Evolutionary conservation across 202 grass and related monocot species (phyloP), one percentile per base, ranked within the genome.

Genomic region (Cymbopogon flexuosus): DNA sequence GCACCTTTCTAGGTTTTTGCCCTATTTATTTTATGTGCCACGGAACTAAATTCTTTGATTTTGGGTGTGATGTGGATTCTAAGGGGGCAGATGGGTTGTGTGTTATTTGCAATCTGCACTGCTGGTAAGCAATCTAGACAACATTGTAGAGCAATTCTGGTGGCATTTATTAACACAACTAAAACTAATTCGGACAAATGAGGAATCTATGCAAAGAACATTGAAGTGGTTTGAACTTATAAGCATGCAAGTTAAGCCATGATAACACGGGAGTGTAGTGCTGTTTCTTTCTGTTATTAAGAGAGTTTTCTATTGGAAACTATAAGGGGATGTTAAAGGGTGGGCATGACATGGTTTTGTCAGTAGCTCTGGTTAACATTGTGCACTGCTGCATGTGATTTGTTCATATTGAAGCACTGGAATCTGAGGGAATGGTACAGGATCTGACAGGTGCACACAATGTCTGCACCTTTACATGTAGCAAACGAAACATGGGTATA

Each of bases 391-490:
- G 5, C 10, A 73, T 36, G 10, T n/a, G 12, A 34, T 9, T 7
- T 61, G 27, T 21, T 61, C 8, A 62, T 47, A 6, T 47, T 72
- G 40, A 5, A 24, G 68, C n/a, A 39, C 45, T 63, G 4, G 18
- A 72, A 47, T 45, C 54, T 62, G 29, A 42, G 60, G 1, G 13
- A 62, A 11, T 16, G 12, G 1, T 62, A 37, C 31, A 73, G 16
- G 8, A 73, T 73, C 34, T 49, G 29, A 47, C 68, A 72, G 31
- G 40, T 46, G 54, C 39, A 45, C 8, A 47, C 4, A 49, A 54
- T 37, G 31, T 45, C 59, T 72, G 79, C 46, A 54, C 0, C 30
- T 72, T 81, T 81, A 27, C 79, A 81, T 56, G 18, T 12, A 49
- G 68, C 12, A 62, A 43, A 0, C 10, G 9, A 61, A 61, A 5